Conservation (phyloP, 1,284 basidiomycete genomes). For the Austropuccinia psidii region DNA sequence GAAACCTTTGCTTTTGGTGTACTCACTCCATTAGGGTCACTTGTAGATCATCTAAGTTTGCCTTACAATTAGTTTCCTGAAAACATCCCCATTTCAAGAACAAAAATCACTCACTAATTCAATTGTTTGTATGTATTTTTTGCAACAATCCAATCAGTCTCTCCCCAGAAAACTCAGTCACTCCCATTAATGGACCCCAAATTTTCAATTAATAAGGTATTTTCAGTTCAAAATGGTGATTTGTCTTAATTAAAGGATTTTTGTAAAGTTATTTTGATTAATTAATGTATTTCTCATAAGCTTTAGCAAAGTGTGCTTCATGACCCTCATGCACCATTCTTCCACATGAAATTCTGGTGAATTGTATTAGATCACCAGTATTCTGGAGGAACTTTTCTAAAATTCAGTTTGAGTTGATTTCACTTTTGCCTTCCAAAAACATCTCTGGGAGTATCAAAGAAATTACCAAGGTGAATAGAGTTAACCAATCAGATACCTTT, state of each 20-base stretch:
- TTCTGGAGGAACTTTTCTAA: too few relatives aligned
- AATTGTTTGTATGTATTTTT: too few relatives aligned
- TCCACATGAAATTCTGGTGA: not conserved
- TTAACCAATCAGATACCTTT: too few relatives aligned
- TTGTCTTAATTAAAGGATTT: too few relatives aligned
- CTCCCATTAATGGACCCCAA: not conserved
- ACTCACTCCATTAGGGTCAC: too few relatives aligned
- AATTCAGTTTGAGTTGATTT: too few relatives aligned
- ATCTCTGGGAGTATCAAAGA: not conserved
- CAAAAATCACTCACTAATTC: too few relatives aligned
- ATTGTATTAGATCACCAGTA: not conserved
- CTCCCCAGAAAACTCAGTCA: too few relatives aligned
- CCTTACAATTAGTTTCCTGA: not conserved
- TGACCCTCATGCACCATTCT: not conserved
- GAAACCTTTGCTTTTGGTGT: too few relatives aligned
- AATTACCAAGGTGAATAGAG: not conserved
- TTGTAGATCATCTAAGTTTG: not conserved
- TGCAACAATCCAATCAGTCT: too few relatives aligned
- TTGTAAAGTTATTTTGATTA: not conserved
- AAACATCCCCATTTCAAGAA: not conserved
- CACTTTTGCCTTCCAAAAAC: too few relatives aligned
- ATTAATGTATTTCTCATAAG: not conserved
- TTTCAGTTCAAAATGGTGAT: not conserved
- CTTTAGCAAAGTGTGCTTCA: not conserved
- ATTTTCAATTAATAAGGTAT: not conserved